Evolutionary conservation across 352 stramenopile species (phyloP), one percentile per base, ranked within the genome.

Genomic region (Phytophthora melonis): DNA sequence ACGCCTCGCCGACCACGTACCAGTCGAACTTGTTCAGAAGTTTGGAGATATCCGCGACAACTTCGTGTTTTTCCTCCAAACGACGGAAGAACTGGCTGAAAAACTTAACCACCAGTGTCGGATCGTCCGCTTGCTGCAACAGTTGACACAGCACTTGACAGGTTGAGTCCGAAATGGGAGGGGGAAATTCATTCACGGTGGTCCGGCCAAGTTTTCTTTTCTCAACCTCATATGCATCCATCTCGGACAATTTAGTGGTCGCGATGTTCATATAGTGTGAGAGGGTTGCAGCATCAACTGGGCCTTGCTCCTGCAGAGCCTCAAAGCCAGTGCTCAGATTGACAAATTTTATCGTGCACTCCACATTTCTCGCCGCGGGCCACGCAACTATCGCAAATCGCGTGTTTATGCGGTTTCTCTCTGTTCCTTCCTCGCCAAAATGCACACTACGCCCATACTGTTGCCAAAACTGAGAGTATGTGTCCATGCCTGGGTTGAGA

Each of bases 281-380:
- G 13, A 79, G 50, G 7, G 36, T 62, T 45, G 21, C 41, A 19
- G 16, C 32, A 55, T 64, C 49, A 7, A 57, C 27, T n/a, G 39
- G 53, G 3, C 3, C 23, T 8, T 9, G 34, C 27, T 41, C 47
- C 52, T 60, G 32, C 1, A 80, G 50, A 4, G 47, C 47, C n/a
- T 43, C 3, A 41, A 62, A 32, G 10, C 41, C 73, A 18, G 25
- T 27, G 2, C 45, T 34, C 10, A 66, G 18, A 11, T 52, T 58
- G 23, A 67, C 55, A 34, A 72, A 58, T n/a, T 68, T 65, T 7
- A 66, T 47, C 16, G 53, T 57, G 14, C 63, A 67, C 14, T 53
- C 47, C n/a, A 53, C 16, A 27, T 53, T 27, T 19, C 14, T 9
- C 47, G 30, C 47, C 7, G 18, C n/a, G 47, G 19, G 47, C 47